Percentiles rank a stretch among this genome's conserved stretches.
Evolutionary conservation across 2,329 filamentous ascomycete genomes (phyloP).

Genomic region (Hymenoscyphus repandus): DNA sequence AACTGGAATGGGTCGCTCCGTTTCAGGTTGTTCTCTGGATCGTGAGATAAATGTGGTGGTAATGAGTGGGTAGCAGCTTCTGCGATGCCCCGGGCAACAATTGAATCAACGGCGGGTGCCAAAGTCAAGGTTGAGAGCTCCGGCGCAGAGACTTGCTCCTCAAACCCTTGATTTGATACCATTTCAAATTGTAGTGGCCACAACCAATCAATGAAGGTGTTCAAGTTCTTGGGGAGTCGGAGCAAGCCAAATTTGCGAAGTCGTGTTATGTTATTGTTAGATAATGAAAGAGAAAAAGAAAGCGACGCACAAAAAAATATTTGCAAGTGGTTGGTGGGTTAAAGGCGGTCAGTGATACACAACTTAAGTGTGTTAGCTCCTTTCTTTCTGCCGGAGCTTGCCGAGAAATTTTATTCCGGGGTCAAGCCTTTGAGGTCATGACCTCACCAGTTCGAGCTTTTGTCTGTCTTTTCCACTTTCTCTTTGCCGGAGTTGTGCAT

Average conservation of each 20-base stretch:
- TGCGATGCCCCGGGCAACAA: conserved; percentile 15
- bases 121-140: conserved; percentile 16
- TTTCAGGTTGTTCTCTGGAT: conserved; percentile 66
- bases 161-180: neutral
- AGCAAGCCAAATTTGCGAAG: no score
- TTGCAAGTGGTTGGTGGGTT: no score
- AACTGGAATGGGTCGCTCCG: conserved; percentile 92
- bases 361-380: no score
- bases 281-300: no score
- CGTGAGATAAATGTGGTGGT: conserved; percentile 30
- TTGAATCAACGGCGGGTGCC: conserved; percentile 13
- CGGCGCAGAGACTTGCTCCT: conserved; percentile 9
- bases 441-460: neutral
- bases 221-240: no score
- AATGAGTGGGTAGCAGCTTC: conserved; percentile 1
- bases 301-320: no score
- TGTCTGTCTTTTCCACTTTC: neutral
- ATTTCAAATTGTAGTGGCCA: no score
- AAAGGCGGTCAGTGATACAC: no score
- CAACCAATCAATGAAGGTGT: no score
- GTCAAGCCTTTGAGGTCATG: conserved; percentile 9
- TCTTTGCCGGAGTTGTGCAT: no score
- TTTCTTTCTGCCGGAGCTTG: neutral
- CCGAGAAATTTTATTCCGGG: neutral
- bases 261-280: no score